Base-by-base conservation (phyloP, 1,139 yeast genomes). In the Protomyces macrosporus region DNA sequence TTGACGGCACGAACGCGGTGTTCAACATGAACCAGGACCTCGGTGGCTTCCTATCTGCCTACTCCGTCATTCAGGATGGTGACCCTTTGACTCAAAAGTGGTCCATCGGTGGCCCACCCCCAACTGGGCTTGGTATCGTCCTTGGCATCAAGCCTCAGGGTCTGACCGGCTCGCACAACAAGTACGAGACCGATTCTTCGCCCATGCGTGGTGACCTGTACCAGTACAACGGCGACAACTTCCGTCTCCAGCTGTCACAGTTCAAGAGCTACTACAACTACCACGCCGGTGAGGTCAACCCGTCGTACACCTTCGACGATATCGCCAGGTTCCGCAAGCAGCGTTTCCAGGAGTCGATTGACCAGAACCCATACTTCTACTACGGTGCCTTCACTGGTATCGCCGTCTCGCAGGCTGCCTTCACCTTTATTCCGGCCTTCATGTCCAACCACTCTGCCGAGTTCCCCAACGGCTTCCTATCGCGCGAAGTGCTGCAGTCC, bases 381-480 rank as follows among this genome's bases (percentile, higher is more conserved):
- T 58, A 58, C 36, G 62, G 62, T 10, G 40, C 62, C 6, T 58
- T 58, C 53, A 10, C 62, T 23, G 62, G 62, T 16, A 7, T 58
- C 16, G 45, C 39, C 30, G 62, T 58, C 45, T 40, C 56, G 40
- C 62, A 58, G 45, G 62, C 62, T 34, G 62, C 62, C 3, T 58
- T 58, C 53, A 51, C 62, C 34, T 58, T 58, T 45, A 58, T 58
- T 36, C 54, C 55, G 30, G 62, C 62, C 14, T 58, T 58, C 62
- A 58, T 58, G 56, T 58, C 62, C 35, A 58, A 58, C 53, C 62
- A 58, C 62, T 50, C 55, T 32, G 62, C 62, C n/a, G 62, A 58
- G 36, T 42, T 33, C 45, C 62, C 62, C 45, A 58, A 58, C 53
- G 62, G 62, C 1, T 35, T 51, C 55, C 45, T 58, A 35, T 58